These are phyloP conservation scores for Sporothrix pallida DNA, from an alignment of 2,329 filamentous ascomycete species.

Conservation along the genomic window DNA sequence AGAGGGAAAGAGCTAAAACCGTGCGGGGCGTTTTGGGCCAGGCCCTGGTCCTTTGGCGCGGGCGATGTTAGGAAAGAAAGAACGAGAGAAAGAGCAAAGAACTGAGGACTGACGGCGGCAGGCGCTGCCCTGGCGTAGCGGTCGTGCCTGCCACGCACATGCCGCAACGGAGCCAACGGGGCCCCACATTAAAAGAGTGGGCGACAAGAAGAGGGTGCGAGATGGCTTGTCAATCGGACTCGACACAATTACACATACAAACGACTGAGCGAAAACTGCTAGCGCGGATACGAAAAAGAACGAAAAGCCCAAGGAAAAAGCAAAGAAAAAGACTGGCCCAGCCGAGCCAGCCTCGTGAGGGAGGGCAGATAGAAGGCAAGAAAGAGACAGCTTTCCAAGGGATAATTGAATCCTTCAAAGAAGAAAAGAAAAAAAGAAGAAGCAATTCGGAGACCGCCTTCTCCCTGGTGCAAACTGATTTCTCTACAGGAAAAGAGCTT, in stretches of 20 bases:
- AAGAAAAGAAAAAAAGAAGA: no score
- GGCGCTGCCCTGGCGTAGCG: neutral
- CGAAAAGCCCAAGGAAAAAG: neutral
- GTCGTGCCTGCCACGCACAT: neutral
- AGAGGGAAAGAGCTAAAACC: neutral
- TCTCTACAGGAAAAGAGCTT: no score
- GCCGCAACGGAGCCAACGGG: neutral
- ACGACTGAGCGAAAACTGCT: constrained; percentile 18
- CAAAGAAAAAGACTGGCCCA: neutral
- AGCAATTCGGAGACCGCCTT: constrained; percentile 20
- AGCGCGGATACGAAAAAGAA: constrained; percentile 1
- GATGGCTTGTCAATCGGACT: constrained; percentile 9
- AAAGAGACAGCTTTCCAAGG: neutral
- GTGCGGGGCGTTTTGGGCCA: neutral
- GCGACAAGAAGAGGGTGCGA: neutral
- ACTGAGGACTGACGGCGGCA: neutral
- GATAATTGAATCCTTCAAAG: neutral
- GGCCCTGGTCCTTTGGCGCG: neutral
- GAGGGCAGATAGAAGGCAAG: neutral
- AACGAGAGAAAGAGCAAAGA: neutral
- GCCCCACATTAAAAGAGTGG: neutral
- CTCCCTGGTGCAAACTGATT: neutral
- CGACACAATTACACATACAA: constrained; percentile 32
- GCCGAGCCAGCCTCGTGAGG: constrained; percentile 25
- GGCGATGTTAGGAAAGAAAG: neutral